Evolutionary conservation across 331 rosid species (phyloP).

Genomic region (Dryas integrifolia): DNA sequence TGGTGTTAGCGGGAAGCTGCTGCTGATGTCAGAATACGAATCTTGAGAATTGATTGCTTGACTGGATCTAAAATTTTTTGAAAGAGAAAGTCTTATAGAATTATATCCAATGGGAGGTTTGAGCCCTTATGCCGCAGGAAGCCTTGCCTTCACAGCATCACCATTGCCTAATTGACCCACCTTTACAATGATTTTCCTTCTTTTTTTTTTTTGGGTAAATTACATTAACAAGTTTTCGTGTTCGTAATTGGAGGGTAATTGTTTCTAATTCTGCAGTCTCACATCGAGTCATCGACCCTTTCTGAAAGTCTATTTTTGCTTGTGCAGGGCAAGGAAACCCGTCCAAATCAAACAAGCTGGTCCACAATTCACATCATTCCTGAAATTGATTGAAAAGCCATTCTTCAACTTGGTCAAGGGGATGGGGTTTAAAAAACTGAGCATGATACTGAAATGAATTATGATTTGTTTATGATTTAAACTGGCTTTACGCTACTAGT

Average conservation of each 20-base stretch:
- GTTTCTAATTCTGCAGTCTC: background rate
- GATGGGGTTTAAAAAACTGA: conserved; percentile 42
- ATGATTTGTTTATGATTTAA: no score
- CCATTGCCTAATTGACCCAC: no score
- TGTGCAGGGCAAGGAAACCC: conserved; percentile 64
- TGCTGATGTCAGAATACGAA: no score
- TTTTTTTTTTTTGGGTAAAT: no score
- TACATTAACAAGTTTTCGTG: background rate
- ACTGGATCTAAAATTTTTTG: no score
- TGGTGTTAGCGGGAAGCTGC: no score
- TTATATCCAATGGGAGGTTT: no score
- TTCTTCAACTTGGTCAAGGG: conserved; percentile 38
- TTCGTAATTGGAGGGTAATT: background rate
- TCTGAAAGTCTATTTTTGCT: conserved; percentile 51
- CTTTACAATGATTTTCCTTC: no score
- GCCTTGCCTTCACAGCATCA: no score
- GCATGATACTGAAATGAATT: conserved; percentile 33
- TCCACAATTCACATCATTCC: conserved; percentile 39
- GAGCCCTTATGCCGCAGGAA: background rate
- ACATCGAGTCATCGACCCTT: background rate
- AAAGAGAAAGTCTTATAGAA: no score
- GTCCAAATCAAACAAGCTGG: conserved; percentile 36
- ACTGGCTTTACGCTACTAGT: no score
- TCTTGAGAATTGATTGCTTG: no score
- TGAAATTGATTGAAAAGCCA: conserved; percentile 45